phyloP scores from a whole-genome alignment of 257 asterid genomes.

The Solanum pimpinellifolium region DNA sequence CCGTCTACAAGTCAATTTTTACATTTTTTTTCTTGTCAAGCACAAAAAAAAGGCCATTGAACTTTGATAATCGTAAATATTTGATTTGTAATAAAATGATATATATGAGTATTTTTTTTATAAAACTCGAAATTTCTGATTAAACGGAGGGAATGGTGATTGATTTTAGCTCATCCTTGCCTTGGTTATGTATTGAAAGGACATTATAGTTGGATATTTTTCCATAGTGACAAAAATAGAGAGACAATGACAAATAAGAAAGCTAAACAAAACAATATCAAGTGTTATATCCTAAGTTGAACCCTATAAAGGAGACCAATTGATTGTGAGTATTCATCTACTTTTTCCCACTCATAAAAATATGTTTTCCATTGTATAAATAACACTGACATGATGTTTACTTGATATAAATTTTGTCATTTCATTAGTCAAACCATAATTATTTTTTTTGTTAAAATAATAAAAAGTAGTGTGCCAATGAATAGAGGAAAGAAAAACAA shows the following conservation, averaged over 20 bases:
- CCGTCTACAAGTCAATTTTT: not conserved
- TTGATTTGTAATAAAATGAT: not conserved
- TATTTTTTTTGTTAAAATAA: no score
- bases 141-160: not conserved
- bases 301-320: slow-evolving; percentile 26
- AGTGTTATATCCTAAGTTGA: slow-evolving; percentile 10
- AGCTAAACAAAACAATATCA: slow-evolving; percentile 3
- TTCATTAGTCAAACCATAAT: not conserved
- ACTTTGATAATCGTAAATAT: not conserved
- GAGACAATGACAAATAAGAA: not conserved
- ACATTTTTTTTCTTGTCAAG: not conserved
- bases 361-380: not conserved
- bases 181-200: not conserved
- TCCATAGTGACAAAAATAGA: not conserved
- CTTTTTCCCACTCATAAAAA: slow-evolving; percentile 1
- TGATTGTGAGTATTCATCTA: slow-evolving; percentile 9
- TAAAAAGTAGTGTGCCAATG: not conserved
- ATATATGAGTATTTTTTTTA: fast-evolving
- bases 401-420: not conserved
- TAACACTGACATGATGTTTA: not conserved
- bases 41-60: not conserved
- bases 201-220: not conserved
- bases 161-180: not conserved
- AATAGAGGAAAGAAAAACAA: not conserved
- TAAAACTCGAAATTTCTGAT: not conserved